Percentiles rank a stretch among this genome's conserved stretches.
Conservation (phyloP, 2,329 filamentous ascomycete genomes). For the Pezicula rhizophila region DNA sequence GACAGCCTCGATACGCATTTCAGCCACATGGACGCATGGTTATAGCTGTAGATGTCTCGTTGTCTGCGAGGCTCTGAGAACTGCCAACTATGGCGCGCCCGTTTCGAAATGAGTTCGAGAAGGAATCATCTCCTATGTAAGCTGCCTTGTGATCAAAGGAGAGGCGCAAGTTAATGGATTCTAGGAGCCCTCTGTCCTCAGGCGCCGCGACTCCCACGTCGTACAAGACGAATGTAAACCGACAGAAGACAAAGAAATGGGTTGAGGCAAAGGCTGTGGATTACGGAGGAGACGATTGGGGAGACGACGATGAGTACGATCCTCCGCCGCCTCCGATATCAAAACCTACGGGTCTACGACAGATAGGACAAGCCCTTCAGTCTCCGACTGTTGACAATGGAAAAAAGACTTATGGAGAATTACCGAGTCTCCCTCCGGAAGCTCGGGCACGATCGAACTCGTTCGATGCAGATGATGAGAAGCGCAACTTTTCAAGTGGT, state of each 20-base stretch:
- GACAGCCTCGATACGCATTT: slow-evolving; percentile 1
- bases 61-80: slow-evolving; percentile 7
- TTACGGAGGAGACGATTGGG: slow-evolving; percentile 95
- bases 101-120: slow-evolving; percentile 24
- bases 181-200: slow-evolving; percentile 20
- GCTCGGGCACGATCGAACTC: slow-evolving; percentile 34
- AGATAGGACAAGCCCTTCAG: slow-evolving; percentile 30
- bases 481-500: slow-evolving; percentile 39
- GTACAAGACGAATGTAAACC: slow-evolving; percentile 82
- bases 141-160: slow-evolving; percentile 7
- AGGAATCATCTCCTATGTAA: slow-evolving; percentile 22
- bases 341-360: slow-evolving; percentile 37
- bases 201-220: slow-evolving; percentile 21
- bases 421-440: slow-evolving; percentile 19
- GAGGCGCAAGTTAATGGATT: neutral
- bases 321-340: slow-evolving; percentile 33
- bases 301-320: slow-evolving; percentile 60
- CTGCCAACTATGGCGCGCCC: slow-evolving; percentile 25
- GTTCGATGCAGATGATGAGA: slow-evolving; percentile 49
- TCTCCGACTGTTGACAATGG: slow-evolving; percentile 8
- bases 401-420: slow-evolving; percentile 25
- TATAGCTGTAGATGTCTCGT: slow-evolving; percentile 14
- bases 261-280: slow-evolving; percentile 78
- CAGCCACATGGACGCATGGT: slow-evolving; percentile 10
- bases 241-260: slow-evolving; percentile 91